Evolutionary conservation across 495 filamentous ascomycete species (phyloP), one percentile per base, ranked within the genome.

Genomic region (Neurospora intermedia): DNA sequence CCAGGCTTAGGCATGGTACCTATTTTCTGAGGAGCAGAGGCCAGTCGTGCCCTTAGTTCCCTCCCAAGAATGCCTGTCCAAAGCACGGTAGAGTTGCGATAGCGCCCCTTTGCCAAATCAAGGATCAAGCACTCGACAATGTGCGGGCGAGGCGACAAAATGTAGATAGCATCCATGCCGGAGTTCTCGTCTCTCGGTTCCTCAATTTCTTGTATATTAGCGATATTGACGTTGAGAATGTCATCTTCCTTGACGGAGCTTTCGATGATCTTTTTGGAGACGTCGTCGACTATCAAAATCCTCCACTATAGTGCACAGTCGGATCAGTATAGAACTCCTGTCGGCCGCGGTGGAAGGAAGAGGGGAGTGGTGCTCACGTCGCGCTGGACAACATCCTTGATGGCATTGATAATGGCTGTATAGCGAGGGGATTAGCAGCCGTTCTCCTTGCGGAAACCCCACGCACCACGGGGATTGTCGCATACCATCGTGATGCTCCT

Each of bases 81-180:
- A 73, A 98, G 88, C 78, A 98, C 79, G 79, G 87, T 92, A 54
- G 87, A 82, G 76, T 85, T 90, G 75, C 87, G 84, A 82, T 98
- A 97, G 82, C 92, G 87, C 73, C 88, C 86, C 70, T 90, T 89
- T 78, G 96, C 92, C 69, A 98, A 90, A 78, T 99, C 96, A 75
- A 94, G 92, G 84, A 98, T 88, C 45, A 99, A 80, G 80, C 96
- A 99, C 72, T 97, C 93, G 73, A 98, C 91, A 73, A 97, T 92
- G 82, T 96, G 90, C 43, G 92, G 87, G 76, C 90, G 85, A 5
- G 96, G 92, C 4, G 94, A 92, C 40, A 99, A 86, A 74, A 99
- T 83, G 83, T 98, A 99, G 70, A 99, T 87, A 73, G 93, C 97
- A 80, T 97, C 95, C 91, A 96, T 97, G 70, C 91, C 88, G 69